Evolutionary conservation across 73 alveolate genomes (phyloP).

Genomic region (Paraurostyla sp.): DNA sequence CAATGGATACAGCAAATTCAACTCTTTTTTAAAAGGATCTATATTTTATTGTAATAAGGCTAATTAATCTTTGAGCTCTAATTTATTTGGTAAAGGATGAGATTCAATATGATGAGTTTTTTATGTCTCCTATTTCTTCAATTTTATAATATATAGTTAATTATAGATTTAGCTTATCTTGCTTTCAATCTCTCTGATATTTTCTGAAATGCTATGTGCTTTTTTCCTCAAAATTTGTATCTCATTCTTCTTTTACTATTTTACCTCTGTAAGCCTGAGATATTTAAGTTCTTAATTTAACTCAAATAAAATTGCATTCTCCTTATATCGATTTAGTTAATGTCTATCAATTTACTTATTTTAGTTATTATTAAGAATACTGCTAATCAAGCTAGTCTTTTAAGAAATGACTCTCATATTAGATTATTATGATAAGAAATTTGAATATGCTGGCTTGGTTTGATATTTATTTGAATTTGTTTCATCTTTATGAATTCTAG

Average conservation of each 20-base stretch:
- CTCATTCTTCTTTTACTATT: neutral
- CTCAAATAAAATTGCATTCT: constrained; percentile 14
- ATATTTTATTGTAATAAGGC: neutral
- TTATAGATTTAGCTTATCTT: too few species aligned
- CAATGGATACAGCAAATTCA: neutral
- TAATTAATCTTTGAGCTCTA: neutral
- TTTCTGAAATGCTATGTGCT: too few species aligned
- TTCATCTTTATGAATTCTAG: neutral
- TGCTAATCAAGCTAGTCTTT: neutral
- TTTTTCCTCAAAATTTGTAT: too few species aligned
- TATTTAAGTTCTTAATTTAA: neutral
- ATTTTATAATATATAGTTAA: too few species aligned
- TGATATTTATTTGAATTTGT: neutral
- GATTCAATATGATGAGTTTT: neutral
- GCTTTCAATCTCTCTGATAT: too few species aligned
- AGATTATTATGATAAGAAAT: too few species aligned
- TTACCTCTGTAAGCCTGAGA: neutral
- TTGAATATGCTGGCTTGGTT: neutral
- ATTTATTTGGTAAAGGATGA: neutral
- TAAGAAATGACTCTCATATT: neutral
- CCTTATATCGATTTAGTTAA: neutral
- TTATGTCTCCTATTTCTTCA: too few species aligned
- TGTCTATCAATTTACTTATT: neutral
- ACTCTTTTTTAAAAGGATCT: neutral
- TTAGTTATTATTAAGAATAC: neutral